Evolutionary conservation across 306 rosid genomes (phyloP), one percentile per base, ranked within the genome.

Genomic region (Luffa acutangula): DNA sequence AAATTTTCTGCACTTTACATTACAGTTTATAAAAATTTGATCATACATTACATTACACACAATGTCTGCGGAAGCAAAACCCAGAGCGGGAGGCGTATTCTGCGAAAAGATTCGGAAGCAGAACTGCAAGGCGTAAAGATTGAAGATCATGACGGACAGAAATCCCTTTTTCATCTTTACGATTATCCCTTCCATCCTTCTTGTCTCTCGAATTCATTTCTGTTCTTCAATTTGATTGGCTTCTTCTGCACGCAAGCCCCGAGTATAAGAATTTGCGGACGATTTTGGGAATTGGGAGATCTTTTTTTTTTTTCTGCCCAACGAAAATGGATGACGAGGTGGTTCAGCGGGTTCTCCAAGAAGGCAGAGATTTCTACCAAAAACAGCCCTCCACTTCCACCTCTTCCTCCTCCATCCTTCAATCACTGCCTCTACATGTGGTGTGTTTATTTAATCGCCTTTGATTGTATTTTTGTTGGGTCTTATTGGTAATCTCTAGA

Each of bases 381-480:
- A 97, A 96, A 45, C 98, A 90, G 54, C 93, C 97, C 80, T 90
- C 97, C 59, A 89, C 99, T 81, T 91, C 98, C 39, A 88, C 93
- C 37, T 89, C 90, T 8, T 92, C 97, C 11, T 92, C 91, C 34
- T 88, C 99, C 15, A 96, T 96, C 74, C 99, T 96, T 75, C 98
- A 96, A 82, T 96, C 99, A 53, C 99, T 96, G 81, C 96, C 98
- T 83, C 99, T 96, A 64, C 98, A 96, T 72, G 97, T 96, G 92
- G 99, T 96, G 84, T 57, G 84, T 81, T 53, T 5, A 43, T 52
- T 79, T 41, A 17, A 25, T 77, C 79, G 11, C 3, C 14, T 31
- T 67, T 67, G 51, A 67, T 41, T 41, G 52, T 67, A 41, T 67
- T 70, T 70, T 71, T 5, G 6, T 45, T 46, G 41, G 56, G 39